Evolutionary conservation across 1,284 basidiomycete genomes (phyloP), one percentile per base, ranked within the genome.

Genomic region (Ceratobasidium theobromae): DNA sequence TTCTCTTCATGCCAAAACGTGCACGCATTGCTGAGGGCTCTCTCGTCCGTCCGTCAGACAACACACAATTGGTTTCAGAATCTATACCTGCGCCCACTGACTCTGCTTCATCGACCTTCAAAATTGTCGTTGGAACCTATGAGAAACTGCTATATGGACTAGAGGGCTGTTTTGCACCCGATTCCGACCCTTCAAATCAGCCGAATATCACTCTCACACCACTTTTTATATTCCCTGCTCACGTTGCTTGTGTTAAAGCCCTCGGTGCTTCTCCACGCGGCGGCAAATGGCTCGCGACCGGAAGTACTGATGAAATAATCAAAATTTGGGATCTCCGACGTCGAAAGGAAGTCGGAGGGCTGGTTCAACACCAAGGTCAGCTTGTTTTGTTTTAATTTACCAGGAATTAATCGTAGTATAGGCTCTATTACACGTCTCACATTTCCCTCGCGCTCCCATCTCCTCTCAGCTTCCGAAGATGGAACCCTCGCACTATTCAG

Each of bases 261-360:
- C 88, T 96, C 3, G 91, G 93, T 0, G 88, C 90, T 0, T 91
- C 89, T 0, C 91, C 93, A 1, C 77, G 83, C 4, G 91, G 92
- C 33, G 93, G 93, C 1, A 98, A 97, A 78, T 98, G 94, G 93
- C 82, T 98, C 14, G 95, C 94, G 3, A 95, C 92, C 0, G 96
- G 95, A 0, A 94, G 92, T 69, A 86, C 91, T 32, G 96, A 99
- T 75, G 96, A 98, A 78, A 91, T 95, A 65, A 81, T 98, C 74
- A 98, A 98, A 76, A 88, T 98, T n/a, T 98, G 96, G 96, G 95
- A 98, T 79, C 76, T 98, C 69, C 82, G 88, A 62, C 82, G 93
- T 74, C 79, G 87, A 73, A 95, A 95, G 75, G 96, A 98, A 76
- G 85, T 99, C 46, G 96, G 96, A 33, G 91, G 89, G 35, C 79